These are phyloP conservation scores for Alternaria sp. DNA, from an alignment of 2,329 filamentous ascomycete species.

Conservation along the genomic window DNA sequence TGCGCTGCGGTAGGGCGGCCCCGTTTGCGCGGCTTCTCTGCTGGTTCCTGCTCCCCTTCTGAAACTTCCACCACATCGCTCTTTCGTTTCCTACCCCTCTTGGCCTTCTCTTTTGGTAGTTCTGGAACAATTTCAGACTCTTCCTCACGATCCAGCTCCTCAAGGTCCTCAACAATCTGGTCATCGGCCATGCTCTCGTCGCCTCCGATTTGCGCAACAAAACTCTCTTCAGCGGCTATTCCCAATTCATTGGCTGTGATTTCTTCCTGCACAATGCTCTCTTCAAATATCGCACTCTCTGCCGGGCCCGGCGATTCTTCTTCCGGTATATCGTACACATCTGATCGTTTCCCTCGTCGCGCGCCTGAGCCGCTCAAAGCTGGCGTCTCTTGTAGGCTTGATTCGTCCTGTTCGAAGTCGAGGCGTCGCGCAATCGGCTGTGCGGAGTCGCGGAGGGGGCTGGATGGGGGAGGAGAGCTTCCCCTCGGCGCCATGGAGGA, in stretches of 20 bases:
- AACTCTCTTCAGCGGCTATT: constrained; percentile 35
- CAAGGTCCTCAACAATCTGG: constrained; percentile 23
- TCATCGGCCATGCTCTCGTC: constrained; percentile 29
- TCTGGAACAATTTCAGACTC: constrained; percentile 38
- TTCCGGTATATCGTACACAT: constrained; percentile 42
- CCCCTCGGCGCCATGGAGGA: constrained; percentile 63
- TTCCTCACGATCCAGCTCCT: constrained; percentile 32
- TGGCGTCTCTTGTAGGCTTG: constrained; percentile 39
- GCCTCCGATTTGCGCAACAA: constrained; percentile 35
- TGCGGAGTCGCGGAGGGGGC: constrained; percentile 38
- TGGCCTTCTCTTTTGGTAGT: constrained; percentile 31
- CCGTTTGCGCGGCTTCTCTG: constrained; percentile 28
- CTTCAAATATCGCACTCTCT: constrained; percentile 36
- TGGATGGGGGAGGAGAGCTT: constrained; percentile 50
- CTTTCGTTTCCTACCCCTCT: constrained; percentile 40
- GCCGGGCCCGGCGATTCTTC: constrained; percentile 38
- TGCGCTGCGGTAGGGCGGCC: constrained; percentile 13
- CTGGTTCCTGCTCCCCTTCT: constrained; percentile 21
- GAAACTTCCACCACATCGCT: constrained; percentile 28
- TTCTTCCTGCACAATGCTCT: constrained; percentile 43
- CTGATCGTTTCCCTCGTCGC: constrained; percentile 36
- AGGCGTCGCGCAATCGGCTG: constrained; percentile 60
- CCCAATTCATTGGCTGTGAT: constrained; percentile 33
- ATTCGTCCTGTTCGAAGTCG: constrained; percentile 58
- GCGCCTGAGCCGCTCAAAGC: constrained; percentile 44